phyloP scores from a whole-genome alignment of 1,284 basidiomycete genomes.

The Coniferiporia weirii region DNA sequence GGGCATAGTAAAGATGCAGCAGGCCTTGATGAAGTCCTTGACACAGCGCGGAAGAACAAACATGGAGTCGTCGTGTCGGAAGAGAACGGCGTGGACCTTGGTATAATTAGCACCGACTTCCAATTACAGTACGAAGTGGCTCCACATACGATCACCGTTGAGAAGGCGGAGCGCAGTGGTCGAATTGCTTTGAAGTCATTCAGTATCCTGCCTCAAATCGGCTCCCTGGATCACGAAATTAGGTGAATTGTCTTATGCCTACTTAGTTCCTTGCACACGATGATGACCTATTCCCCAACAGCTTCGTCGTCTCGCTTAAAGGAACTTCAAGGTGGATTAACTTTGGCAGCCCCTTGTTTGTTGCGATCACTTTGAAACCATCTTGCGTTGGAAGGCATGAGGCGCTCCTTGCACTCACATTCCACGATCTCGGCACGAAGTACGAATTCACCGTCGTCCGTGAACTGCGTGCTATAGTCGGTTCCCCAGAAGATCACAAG shows the following conservation, averaged over 20 bases:
- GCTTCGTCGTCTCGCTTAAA: not conserved
- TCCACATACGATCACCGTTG: not conserved
- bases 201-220: not conserved
- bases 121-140: not conserved
- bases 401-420: not conserved
- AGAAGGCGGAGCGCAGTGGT: not conserved
- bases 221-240: not conserved
- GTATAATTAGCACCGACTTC: not conserved
- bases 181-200: not conserved
- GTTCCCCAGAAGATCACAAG: not conserved
- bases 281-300: not conserved
- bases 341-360: not conserved
- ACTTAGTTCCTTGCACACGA: no score
- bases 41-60: not conserved
- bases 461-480: not conserved
- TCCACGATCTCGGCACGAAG: not conserved
- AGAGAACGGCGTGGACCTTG: not conserved
- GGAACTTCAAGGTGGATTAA: not conserved
- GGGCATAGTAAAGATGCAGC: not conserved
- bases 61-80: not conserved
- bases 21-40: not conserved
- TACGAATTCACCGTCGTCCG: not conserved
- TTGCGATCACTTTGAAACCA: not conserved
- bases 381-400: not conserved
- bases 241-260: not conserved